Conservation (phyloP, 2,329 filamentous ascomycete species). For the Ceratocystis destructans region DNA sequence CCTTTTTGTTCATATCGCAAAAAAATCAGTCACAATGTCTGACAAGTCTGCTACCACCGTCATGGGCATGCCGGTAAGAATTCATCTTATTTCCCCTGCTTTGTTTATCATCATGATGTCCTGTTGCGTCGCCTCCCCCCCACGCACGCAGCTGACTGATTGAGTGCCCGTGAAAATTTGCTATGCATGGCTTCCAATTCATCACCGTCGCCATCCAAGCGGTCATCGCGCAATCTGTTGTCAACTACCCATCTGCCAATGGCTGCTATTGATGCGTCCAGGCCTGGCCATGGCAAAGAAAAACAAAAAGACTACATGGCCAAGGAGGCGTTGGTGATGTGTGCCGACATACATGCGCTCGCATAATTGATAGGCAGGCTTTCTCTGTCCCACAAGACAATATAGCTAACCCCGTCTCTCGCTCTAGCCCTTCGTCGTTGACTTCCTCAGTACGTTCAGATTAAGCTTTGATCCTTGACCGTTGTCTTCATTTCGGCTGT, state of each 20-base stretch:
- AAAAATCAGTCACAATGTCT: slow-evolving; percentile 19
- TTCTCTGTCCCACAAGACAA: neutral
- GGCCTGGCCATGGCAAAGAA: neutral
- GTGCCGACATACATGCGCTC: neutral
- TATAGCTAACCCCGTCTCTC: neutral
- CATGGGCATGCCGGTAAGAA: slow-evolving; percentile 20
- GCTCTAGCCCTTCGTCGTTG: slow-evolving; percentile 74
- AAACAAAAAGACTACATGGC: neutral
- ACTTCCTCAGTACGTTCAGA: slow-evolving; percentile 86
- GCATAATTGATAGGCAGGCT: neutral
- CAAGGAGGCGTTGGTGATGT: neutral
- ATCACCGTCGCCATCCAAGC: neutral
- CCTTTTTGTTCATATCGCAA: slow-evolving; percentile 15
- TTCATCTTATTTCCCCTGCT: neutral
- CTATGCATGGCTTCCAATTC: neutral
- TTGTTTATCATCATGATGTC: neutral
- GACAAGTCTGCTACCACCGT: slow-evolving; percentile 18
- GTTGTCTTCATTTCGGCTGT: neutral
- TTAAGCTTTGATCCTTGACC: neutral
- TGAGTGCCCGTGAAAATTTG: neutral
- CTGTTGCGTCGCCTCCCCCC: neutral
- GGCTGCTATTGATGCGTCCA: neutral
- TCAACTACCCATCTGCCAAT: neutral
- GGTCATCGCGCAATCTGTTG: neutral
- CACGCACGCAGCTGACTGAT: neutral